phyloP scores from a whole-genome alignment of 176 grass and related monocot species.

The Bromus sterilis region DNA sequence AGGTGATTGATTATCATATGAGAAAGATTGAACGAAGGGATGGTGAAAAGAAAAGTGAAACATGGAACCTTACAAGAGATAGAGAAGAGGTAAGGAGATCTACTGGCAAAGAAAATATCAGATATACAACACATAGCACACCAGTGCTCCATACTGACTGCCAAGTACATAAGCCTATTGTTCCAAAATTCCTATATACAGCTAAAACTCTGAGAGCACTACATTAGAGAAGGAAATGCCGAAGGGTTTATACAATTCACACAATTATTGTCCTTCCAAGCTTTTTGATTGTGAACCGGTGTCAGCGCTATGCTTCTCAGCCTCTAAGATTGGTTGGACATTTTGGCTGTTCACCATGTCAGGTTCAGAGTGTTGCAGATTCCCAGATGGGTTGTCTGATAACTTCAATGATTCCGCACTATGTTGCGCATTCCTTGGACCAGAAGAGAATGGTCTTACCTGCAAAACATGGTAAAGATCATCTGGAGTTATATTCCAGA shows the following conservation, averaged over 20 bases:
- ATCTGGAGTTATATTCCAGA: conserved; percentile 3
- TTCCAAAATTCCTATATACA: conserved; percentile 31
- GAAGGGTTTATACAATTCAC: background rate
- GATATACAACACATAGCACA: conserved; percentile 20
- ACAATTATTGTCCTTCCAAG: conserved; percentile 15
- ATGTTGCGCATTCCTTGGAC: conserved; percentile 10
- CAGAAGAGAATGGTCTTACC: conserved; percentile 14
- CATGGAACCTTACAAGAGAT: too few species aligned
- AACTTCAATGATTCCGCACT: conserved; percentile 7
- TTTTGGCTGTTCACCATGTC: conserved; percentile 14
- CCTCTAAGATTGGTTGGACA: background rate
- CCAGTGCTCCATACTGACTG: background rate
- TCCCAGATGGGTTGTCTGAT: background rate
- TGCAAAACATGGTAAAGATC: conserved; percentile 13
- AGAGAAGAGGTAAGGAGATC: too few species aligned
- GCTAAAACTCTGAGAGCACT: conserved; percentile 11
- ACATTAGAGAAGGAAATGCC: background rate
- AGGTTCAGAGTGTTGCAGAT: conserved; percentile 11
- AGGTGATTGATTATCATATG: too few species aligned
- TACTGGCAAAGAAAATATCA: background rate
- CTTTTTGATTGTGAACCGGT: conserved; percentile 9
- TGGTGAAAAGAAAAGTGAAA: too few species aligned
- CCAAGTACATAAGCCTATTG: background rate
- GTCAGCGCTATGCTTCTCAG: conserved; percentile 17
- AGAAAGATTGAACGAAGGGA: too few species aligned